phyloP scores from a whole-genome alignment of 192 early-diverging fungal species.

The Coemansia sp. region DNA sequence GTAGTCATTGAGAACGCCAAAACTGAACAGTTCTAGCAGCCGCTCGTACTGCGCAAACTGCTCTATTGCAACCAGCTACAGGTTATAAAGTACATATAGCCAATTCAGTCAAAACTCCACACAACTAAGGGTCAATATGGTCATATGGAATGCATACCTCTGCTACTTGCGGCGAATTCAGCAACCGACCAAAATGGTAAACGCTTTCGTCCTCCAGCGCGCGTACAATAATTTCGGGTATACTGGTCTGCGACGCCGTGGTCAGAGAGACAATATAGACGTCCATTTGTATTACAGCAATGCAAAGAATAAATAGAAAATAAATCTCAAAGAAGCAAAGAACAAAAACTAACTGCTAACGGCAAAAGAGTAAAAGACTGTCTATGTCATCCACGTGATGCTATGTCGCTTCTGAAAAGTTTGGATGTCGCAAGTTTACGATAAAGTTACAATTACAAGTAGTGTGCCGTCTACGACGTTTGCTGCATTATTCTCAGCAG shows the following conservation, averaged over 20 bases:
- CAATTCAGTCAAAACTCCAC: neutral
- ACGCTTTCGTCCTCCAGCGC: constrained; percentile 27
- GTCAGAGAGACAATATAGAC: constrained; percentile 13
- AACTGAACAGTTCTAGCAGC: constrained; percentile 39
- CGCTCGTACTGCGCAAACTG: constrained; percentile 24
- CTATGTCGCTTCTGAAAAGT: too few relatives aligned
- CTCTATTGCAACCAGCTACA: constrained; percentile 29
- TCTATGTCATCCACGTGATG: neutral
- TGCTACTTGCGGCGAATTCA: constrained; percentile 25
- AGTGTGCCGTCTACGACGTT: neutral
- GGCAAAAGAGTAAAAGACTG: too few relatives aligned
- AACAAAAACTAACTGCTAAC: neutral
- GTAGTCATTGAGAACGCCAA: constrained; percentile 32
- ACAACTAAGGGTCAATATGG: neutral
- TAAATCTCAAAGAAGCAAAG: neutral
- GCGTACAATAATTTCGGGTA: constrained; percentile 17
- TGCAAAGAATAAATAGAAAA: constrained; percentile 1
- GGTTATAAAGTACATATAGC: neutral
- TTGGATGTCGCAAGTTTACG: too few relatives aligned
- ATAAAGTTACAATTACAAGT: too few relatives aligned
- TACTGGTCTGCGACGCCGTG: constrained; percentile 7
- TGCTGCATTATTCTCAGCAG: neutral
- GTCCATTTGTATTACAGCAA: constrained; percentile 18
- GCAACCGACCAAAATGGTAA: constrained; percentile 41
- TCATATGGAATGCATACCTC: constrained; percentile 24